phyloP scores from a whole-genome alignment of 208 protist genomes.

The Trypanosoma boissoni region DNA sequence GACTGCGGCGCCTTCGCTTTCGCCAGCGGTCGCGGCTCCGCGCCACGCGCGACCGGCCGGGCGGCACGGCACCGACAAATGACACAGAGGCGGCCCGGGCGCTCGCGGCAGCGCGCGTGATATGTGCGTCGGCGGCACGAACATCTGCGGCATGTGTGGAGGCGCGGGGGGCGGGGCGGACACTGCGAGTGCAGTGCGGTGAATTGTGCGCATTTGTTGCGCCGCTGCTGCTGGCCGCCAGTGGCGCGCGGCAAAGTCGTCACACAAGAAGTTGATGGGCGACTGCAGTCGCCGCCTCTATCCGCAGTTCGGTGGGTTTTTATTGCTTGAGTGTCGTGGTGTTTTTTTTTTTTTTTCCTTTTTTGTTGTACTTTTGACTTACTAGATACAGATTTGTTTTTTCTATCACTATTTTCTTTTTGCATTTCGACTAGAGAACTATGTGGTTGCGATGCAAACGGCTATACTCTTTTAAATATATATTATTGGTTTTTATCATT shows the following conservation, averaged over 20 bases:
- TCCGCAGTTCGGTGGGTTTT: too few relatives aligned
- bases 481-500: too few relatives aligned
- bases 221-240: slow-evolving; percentile 8
- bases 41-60: background rate
- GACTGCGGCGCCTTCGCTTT: too few relatives aligned
- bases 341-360: slow-evolving; percentile 1
- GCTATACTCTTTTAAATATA: too few relatives aligned
- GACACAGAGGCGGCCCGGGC: background rate
- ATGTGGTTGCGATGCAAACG: too few relatives aligned
- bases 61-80: background rate
- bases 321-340: slow-evolving; percentile 12
- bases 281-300: too few relatives aligned
- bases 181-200: slow-evolving; percentile 1
- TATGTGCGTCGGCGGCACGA: slow-evolving; percentile 15
- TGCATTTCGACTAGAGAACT: too few relatives aligned
- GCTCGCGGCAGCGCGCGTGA: slow-evolving; percentile 11
- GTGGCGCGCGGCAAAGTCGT: too few relatives aligned
- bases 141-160: slow-evolving; percentile 13
- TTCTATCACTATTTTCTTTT: background rate
- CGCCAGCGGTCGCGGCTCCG: background rate
- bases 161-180: background rate
- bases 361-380: background rate
- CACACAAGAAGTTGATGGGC: too few relatives aligned
- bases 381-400: background rate
- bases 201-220: slow-evolving; percentile 1